Percentiles rank a stretch among this genome's conserved stretches.
Conservation (phyloP, 441 rosid species). For the Brassica hybrid region DNA sequence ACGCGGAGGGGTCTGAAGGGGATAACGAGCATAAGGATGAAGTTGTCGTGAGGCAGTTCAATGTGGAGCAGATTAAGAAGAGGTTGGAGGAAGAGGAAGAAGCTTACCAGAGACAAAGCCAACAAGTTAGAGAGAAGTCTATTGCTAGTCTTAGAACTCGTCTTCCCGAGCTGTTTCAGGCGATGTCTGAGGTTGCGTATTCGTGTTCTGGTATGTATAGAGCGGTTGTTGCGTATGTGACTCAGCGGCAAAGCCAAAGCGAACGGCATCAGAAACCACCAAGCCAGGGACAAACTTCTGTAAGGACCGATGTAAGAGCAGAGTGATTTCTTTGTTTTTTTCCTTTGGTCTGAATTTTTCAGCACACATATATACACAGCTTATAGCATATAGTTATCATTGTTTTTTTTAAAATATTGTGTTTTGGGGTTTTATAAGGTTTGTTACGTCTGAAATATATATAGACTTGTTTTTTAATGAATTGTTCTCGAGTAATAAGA, state of each 20-base stretch:
- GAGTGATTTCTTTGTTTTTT: constrained; percentile 15
- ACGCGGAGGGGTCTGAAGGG: constrained; percentile 47
- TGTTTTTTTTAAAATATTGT: background rate
- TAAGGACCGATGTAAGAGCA: constrained; percentile 21
- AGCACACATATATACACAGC: constrained; percentile 8
- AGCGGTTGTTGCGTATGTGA: constrained; percentile 42
- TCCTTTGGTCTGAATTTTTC: constrained; percentile 16
- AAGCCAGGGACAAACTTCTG: constrained; percentile 27
- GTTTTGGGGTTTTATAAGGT: constrained; percentile 12
- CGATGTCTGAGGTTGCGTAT: constrained; percentile 54
- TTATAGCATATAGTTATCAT: constrained; percentile 11
- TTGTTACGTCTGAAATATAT: background rate
- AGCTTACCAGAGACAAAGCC: constrained; percentile 54
- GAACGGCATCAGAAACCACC: constrained; percentile 37
- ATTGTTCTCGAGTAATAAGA: constrained; percentile 5
- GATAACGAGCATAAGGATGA: constrained; percentile 51
- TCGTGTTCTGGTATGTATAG: constrained; percentile 65
- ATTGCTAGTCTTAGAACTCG: constrained; percentile 64
- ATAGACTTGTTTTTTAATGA: constrained; percentile 3
- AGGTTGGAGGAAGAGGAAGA: constrained; percentile 73
- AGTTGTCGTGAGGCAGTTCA: constrained; percentile 54
- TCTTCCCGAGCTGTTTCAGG: constrained; percentile 73
- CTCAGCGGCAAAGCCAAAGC: constrained; percentile 41
- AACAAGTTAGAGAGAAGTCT: constrained; percentile 85
- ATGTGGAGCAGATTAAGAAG: constrained; percentile 51